phyloP scores from a whole-genome alignment of 2,329 filamentous ascomycete genomes.

The Fusarium tjaetaba region DNA sequence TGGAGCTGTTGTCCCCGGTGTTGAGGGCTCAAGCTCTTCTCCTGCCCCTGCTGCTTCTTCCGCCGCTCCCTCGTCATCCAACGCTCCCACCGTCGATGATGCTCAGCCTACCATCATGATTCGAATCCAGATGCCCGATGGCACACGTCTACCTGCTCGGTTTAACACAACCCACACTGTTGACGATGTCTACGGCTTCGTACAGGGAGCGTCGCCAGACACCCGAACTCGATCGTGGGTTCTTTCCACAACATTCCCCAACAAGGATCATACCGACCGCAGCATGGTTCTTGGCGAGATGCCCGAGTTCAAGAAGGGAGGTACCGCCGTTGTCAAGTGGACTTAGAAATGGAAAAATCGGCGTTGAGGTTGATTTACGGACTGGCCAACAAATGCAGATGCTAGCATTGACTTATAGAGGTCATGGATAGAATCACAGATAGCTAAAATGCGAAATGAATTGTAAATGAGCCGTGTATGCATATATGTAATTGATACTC shows the following conservation, averaged over 20 bases:
- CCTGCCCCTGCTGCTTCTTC: constrained; percentile 32
- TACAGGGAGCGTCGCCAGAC: constrained; percentile 70
- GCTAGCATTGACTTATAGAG: constrained; percentile 25
- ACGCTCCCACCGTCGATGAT: constrained; percentile 62
- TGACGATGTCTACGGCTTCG: constrained; percentile 80
- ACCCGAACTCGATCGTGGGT: constrained; percentile 72
- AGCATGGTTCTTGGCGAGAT: constrained; percentile 66
- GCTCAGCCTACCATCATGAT: constrained; percentile 75
- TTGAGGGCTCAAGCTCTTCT: constrained; percentile 34
- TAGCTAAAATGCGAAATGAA: not conserved
- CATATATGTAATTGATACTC: not conserved
- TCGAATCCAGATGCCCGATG: constrained; percentile 82
- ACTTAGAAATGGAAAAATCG: constrained; percentile 34
- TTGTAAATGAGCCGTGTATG: not conserved
- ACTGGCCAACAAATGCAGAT: not conserved
- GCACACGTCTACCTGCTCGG: constrained; percentile 78
- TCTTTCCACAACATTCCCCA: constrained; percentile 84
- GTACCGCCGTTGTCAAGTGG: constrained; percentile 73
- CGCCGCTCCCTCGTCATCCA: constrained; percentile 49
- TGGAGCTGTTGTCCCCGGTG: constrained; percentile 79
- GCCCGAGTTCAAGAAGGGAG: constrained; percentile 72
- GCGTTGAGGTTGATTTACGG: constrained; percentile 32
- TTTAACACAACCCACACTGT: constrained; percentile 86
- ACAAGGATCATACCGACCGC: constrained; percentile 80
- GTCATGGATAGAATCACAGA: constrained; percentile 15